Percentiles rank a stretch among this genome's conserved stretches.
These are phyloP conservation scores for Backusella circina DNA, from an alignment of 192 early-diverging fungal genomes.

Conservation along the genomic window DNA sequence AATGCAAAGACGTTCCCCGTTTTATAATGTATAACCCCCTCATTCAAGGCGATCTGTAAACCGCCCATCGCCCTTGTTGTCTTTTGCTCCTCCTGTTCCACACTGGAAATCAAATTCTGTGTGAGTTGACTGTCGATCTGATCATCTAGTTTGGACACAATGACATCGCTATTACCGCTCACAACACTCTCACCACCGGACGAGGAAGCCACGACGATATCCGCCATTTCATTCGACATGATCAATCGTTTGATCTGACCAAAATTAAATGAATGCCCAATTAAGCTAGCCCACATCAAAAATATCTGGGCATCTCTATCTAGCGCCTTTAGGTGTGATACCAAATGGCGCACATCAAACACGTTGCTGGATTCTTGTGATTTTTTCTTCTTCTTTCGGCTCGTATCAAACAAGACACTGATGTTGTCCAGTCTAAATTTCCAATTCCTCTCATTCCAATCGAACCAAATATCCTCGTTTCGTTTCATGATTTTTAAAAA, in stretches of 20 bases:
- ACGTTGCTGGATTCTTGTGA: background rate
- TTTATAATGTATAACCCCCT: slow-evolving; percentile 7
- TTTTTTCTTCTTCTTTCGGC: background rate
- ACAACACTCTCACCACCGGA: background rate
- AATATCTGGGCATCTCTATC: slow-evolving; percentile 15
- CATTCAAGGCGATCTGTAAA: slow-evolving; percentile 9
- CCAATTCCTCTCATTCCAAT: slow-evolving; percentile 24
- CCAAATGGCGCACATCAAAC: slow-evolving; percentile 15
- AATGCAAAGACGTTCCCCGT: slow-evolving; percentile 11
- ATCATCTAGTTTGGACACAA: background rate
- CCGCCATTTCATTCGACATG: background rate
- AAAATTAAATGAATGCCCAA: slow-evolving; percentile 20
- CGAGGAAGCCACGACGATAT: background rate
- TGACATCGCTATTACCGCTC: background rate
- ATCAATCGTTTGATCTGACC: slow-evolving; percentile 17
- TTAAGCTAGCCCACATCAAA: slow-evolving; percentile 25
- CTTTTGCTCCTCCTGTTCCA: background rate
- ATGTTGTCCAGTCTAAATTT: slow-evolving; percentile 18
- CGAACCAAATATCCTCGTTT: slow-evolving; percentile 20
- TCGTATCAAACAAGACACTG: background rate
- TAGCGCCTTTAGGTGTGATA: slow-evolving; percentile 9
- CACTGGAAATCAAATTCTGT: background rate
- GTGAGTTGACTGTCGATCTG: background rate
- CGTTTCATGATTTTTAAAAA: slow-evolving; percentile 22
- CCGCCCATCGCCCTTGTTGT: slow-evolving; percentile 6